Base-by-base conservation (phyloP, 768 basidiomycete species). In the Collybia mongolica region DNA sequence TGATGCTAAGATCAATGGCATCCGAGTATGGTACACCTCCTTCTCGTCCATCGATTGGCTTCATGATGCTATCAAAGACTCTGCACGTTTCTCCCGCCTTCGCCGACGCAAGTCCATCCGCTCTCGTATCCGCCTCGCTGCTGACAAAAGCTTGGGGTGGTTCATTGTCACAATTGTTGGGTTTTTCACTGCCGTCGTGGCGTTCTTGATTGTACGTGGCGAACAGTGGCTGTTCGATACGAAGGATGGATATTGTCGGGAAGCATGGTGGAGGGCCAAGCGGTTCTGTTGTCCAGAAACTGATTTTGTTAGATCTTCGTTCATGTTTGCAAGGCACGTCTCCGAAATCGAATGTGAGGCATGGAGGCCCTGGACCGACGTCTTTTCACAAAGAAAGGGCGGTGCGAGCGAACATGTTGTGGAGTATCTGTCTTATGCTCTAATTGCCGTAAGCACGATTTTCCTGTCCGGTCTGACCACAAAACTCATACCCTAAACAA, bases 21-120 rank as follows among this genome's bases (percentile, higher is more conserved):
- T 92, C 49, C 86, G 92, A 22, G 90, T 93, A 28, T 90, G 87
- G 91, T 93, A 93, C 66, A 84, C 88, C 9, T 90, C 89, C 2
- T 96, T 86, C 71, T 85, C 90, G 0, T 93, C 90, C 17, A 88
- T 96, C 49, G 94, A 98, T 67, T 98, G 95, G 96, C 74, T 98
- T 47, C 96, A 98, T 60, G 96, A 98, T 71, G 81, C 91, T 36
- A 92, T 98, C 73, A 95, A 97, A 67, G 93, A 96, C 62, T 92
- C 93, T 0, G 80, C 81, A 6, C 88, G 94, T 23, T 86, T 88
- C 55, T 80, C 86, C 28, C 78, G 81, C 44, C 74, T 96, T 15
- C 76, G 91, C 53, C 78, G 72, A 43, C 80, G 83, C 49, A 85
- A 81, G 58, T 90, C 93, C 1, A 15, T 84, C 28, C 81, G 88